Base-by-base conservation (phyloP, 2,329 filamentous ascomycete genomes). In the Penicillium thymicola region DNA sequence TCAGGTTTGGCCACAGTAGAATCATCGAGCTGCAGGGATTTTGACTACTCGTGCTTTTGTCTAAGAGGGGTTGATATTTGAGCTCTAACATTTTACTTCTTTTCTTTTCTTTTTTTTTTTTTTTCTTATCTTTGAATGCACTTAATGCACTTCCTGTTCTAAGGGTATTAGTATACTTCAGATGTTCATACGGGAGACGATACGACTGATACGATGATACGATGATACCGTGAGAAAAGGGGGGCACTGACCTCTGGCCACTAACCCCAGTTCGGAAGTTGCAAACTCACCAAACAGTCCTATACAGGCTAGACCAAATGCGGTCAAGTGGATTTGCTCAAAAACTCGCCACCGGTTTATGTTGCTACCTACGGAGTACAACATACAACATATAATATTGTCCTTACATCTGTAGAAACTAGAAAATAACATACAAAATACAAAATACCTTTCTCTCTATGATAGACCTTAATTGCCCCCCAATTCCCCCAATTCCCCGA, bases 1-100 rank as follows among this genome's bases (percentile, higher is more conserved):
- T 52, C 52, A 50, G 27, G 30, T 50, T 50, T 55, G 54, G 54
- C 54, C 54, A 57, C 54, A 44, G 54, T 54, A 43, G 54, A 55
- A 54, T 57, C 54, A 57, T 57, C 48, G 43, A 55, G 52, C 52
- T 45, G 53, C 51, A 54, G 51, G 51, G 11, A 36, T 54, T 36
- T 49, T 46, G 44, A 25, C 45, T 50, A 48, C 25, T 53, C 28
- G 18, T 41, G 21, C 21, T 52, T 37, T 16, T 28, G 27, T 45
- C 34, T 44, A 30, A 32, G 25, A 36, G 18, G 44, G 25, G 32
- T 23, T 10, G 10, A 9, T 1, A 10, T 45, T 51, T 16, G 5
- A 27, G 14, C 28, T 34, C 18, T 18, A 10, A 11, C 40, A 28
- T 25, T 34, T 42, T 14, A 23, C 5, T 5, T 23, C 5, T 42